Evolutionary conservation across 169 alveolate genomes (phyloP), one percentile per base, ranked within the genome.

Genomic region (Plasmodium sp.): DNA sequence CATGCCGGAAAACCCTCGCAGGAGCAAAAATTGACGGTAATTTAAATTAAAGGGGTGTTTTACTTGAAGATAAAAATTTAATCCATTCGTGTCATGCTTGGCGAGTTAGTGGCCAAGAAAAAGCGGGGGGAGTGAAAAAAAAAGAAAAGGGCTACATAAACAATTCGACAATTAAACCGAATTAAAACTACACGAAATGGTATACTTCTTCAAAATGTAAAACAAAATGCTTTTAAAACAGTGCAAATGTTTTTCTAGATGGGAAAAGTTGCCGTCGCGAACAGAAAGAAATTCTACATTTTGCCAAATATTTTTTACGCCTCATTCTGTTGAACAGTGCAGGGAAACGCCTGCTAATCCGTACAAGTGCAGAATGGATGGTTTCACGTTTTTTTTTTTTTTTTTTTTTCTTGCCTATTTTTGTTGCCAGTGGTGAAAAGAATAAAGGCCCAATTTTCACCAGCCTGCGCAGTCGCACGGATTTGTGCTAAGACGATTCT

Each of bases 281-380:
- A 22, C 41, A 22, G 77, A 62, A 62, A 62, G 77, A 67, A 67
- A 67, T 27, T 67, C 31, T 27, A 67, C 39, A 18, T 22, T 27
- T 67, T 41, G 33, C 1, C 33, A 67, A 31, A 67, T 67, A 67
- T 67, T 67, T 51, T 51, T 67, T 67, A 67, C 77, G 77, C 77
- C 77, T 67, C 77, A 67, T 67, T 67, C 77, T 67, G 77, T 67
- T 67, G 77, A 67, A n/a, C 77, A 27, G 77, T n/a, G 27, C 14
- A 31, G 41, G 22, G 33, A 31, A 18, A 22, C 62, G 62, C 27
- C 27, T 16, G 7, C 62, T 51, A 51, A 51, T 51, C 14, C 39
- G 39, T 67, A 27, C 18, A 27, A 67, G n/a, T 67, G 39, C 43
- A 67, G 14, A 31, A 67, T n/a, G n/a, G 41, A n/a, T 67, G 39